Evolutionary conservation across 345 rosid species (phyloP), one percentile per base, ranked within the genome.

Genomic region (Combretum micranthum): DNA sequence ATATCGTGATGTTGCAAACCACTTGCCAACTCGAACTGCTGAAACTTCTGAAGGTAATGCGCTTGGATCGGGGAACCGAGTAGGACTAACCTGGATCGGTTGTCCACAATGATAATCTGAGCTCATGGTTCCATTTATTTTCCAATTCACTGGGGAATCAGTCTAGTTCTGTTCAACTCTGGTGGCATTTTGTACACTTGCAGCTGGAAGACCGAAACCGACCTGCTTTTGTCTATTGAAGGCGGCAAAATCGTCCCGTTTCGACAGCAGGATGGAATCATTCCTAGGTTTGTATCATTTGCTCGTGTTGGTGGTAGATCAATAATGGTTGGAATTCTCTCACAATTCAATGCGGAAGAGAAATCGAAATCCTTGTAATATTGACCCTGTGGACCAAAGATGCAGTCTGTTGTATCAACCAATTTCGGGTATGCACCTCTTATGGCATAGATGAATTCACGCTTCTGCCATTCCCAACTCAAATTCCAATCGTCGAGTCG

Each of bases 391-490:
- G 25, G 48, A 6, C 85, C 88, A 48, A 73, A 68, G 23, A 83
- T 15, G 49, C 89, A 83, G 13, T 68, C 82, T 4, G 72, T 5
- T 1, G 56, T 18, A 61, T 78, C 84, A 9, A 67, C 60, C 26
- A 55, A 39, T 18, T 52, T 22, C 0, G 83, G 74, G 49, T 72
- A 72, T 44, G 84, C 86, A 56, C 86, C 82, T 64, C 57, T 76
- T 77, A 80, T 71, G 42, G 75, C 50, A 23, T 55, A 42, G 17
- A 83, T 83, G 39, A 80, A 83, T 47, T 83, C 90, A 17, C 60
- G 72, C 44, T 73, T 59, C 62, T 44, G 72, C 90, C 90, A 83
- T 8, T 80, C 81, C 86, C 90, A 83, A 61, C 82, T 83, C 49
- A 83, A 57, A 45, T 68, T 76, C 90, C 90, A 83, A 54, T 76